Evolutionary conservation across 2,329 filamentous ascomycete genomes (phyloP), one percentile per base, ranked within the genome.

Genomic region (Didymella glomerata): DNA sequence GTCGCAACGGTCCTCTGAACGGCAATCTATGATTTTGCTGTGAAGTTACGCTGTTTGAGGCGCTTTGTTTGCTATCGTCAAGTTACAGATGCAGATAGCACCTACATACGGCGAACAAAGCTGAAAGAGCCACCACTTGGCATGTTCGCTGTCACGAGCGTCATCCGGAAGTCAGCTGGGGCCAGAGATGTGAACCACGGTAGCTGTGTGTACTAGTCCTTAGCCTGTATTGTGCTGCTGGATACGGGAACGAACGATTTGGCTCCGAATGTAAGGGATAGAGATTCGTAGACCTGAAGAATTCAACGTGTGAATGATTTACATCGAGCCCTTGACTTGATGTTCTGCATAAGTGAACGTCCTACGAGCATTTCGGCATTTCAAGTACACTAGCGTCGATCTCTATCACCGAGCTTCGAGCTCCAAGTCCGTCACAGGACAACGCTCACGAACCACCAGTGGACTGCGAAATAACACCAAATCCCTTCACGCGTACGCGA

Each of bases 341-440:
- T 13, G 8, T 20, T 6, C 18, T 32, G n/a, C 16, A 6, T 24
- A n/a, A 38, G 32, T 38, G 41, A 16, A 10, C n/a, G 14, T 27
- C 22, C 9, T 24, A 25, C 20, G 16, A 34, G 10, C 27, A 32
- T 32, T 32, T 8, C 28, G 16, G 41, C n/a, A 52, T 27, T 34
- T n/a, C 28, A 20, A 30, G 41, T 16, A 20, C 34, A 48, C 42
- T 58, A 58, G 55, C 55, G 55, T 18, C 27, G 36, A 42, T 10
- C 20, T 44, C 30, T 38, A 65, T 66, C 63, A 25, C 61, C 68
- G 65, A 69, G 64, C 60, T 64, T 63, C 54, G 52, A 65, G 59
- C 51, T 62, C 52, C 54, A 49, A 56, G 52, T 30, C 38, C 16
- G 25, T 18, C 25, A 40, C 57, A 44, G 61, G 51, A 53, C 49